Evolutionary conservation across 2,329 filamentous ascomycete species (phyloP), one percentile per base, ranked within the genome.

Genomic region (Thielaviopsis ethacetica): DNA sequence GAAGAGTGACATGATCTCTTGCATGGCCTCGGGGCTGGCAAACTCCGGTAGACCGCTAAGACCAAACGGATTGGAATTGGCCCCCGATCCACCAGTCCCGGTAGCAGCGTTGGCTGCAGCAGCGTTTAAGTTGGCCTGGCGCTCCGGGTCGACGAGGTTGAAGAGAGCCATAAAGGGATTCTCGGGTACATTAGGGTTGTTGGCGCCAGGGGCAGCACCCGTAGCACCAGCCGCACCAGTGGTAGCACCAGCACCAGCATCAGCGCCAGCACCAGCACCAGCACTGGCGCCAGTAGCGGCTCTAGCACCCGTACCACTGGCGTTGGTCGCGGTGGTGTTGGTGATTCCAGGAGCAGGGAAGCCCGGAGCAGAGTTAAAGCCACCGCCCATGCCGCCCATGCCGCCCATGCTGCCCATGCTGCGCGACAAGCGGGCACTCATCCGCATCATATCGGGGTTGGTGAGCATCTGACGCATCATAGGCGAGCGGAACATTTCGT

Each of bases 281-380:
- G 58, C 53, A 26, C 53, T 60, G 10, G 54, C 22, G 6, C 51
- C 56, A 15, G 53, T 30, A 15, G 50, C 38, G 19, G 58, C 27
- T 4, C 50, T 65, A 62, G 66, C 58, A 59, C 65, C 67, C 49
- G 62, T 66, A 50, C n/a, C 61, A 49, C 54, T 50, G 1, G 63
- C 59, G 44, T 63, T 65, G 59, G 62, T 67, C 41, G 64, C 67
- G 2, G 90, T 95, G 30, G 83, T 94, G 70, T 96, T 90, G 41
- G 91, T 97, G 21, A 86, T 84, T 9, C 93, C 93, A 1, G 93
- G 93, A 55, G 91, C 91, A 13, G 93, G 91, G 68, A 98, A 97
- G 5, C 81, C 76, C 50, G 72, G 74, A 60, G 71, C 74, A 12
- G 41, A 26, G 61, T 71, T 76, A 55, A 74, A 75, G 49, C 49